phyloP scores from a whole-genome alignment of 2,329 filamentous ascomycete genomes.

The Talaromyces albobiverticillius region DNA sequence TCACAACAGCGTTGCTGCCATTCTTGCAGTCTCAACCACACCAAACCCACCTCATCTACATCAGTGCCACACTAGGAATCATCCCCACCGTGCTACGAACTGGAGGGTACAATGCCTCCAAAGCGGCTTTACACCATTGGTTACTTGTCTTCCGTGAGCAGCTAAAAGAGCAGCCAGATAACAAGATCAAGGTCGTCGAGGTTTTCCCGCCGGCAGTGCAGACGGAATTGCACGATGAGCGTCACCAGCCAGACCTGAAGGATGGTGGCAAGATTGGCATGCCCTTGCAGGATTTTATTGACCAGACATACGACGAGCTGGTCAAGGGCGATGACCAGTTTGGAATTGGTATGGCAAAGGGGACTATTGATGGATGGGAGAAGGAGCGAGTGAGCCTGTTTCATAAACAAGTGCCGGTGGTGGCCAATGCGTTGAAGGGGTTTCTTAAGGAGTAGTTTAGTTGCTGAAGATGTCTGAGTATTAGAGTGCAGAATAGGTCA shows the following conservation, averaged over 20 bases:
- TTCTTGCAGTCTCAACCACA: slow-evolving; percentile 46
- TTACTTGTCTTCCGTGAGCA: slow-evolving; percentile 52
- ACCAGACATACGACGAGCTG: slow-evolving; percentile 49
- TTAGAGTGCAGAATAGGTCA: no score
- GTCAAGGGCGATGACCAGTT: slow-evolving; percentile 51
- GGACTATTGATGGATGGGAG: slow-evolving; percentile 14
- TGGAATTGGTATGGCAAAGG: slow-evolving; percentile 43
- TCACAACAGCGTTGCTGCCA: slow-evolving; percentile 51
- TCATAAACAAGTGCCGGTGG: slow-evolving; percentile 8
- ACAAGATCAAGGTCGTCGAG: slow-evolving; percentile 54
- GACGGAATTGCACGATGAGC: slow-evolving; percentile 55
- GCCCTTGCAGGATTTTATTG: slow-evolving; percentile 52
- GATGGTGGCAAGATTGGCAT: slow-evolving; percentile 52
- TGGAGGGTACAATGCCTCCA: slow-evolving; percentile 56
- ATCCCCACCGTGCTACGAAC: slow-evolving; percentile 28
- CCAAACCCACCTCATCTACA: slow-evolving; percentile 42
- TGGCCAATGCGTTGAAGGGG: slow-evolving; percentile 1
- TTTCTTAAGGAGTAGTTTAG: slow-evolving; percentile 7
- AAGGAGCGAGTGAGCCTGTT: slow-evolving; percentile 15
- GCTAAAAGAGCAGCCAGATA: slow-evolving; percentile 36
- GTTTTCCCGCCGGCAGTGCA: slow-evolving; percentile 56
- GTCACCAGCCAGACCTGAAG: slow-evolving; percentile 53
- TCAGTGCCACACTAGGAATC: slow-evolving; percentile 3
- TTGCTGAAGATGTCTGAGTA: no score
- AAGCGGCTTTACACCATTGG: slow-evolving; percentile 56